Conservation (phyloP, 495 filamentous ascomycete species). For the Lasiosphaeria miniovina region DNA sequence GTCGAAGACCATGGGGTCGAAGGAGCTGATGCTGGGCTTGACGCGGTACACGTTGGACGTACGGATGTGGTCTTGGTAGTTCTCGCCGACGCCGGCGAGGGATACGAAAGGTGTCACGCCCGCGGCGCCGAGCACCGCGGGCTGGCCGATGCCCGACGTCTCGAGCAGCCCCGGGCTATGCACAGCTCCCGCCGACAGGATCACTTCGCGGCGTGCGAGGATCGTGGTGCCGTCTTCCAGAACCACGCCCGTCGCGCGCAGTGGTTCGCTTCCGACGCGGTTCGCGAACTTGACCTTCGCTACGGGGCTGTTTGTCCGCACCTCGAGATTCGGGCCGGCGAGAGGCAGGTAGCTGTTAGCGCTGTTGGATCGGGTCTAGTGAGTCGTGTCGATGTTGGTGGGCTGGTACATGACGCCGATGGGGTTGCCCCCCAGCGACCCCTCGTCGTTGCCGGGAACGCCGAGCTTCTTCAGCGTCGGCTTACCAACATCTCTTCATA, state of each 20-base stretch:
- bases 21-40: slow-evolving; percentile 15
- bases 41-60: slow-evolving; percentile 28
- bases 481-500: too few species aligned
- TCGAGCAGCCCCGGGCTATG: slow-evolving; percentile 54
- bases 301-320: slow-evolving; percentile 23
- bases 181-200: slow-evolving; percentile 53
- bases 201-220: slow-evolving; percentile 46
- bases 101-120: slow-evolving; percentile 38
- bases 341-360: slow-evolving; percentile 28
- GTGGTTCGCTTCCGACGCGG: too few species aligned
- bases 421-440: slow-evolving; percentile 37
- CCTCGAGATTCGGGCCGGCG: slow-evolving; percentile 21
- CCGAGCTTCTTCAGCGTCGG: slow-evolving; percentile 32
- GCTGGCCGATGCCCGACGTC: slow-evolving; percentile 53
- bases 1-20: slow-evolving; percentile 26
- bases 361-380: slow-evolving; percentile 40
- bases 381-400: slow-evolving; percentile 33
- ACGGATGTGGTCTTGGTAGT: slow-evolving; percentile 49
- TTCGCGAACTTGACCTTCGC: slow-evolving; percentile 23
- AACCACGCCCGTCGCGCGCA: slow-evolving; percentile 28
- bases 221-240: slow-evolving; percentile 30
- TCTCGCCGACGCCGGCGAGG: slow-evolving; percentile 51
- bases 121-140: slow-evolving; percentile 33
- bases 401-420: slow-evolving; percentile 39
- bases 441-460: slow-evolving; percentile 28